A percentile compares a stretch with the other conserved stretches of the same genome.
These are phyloP conservation scores for Yamadazyma dendronema DNA, from an alignment of 1,139 yeast genomes.

Conservation along the genomic window DNA sequence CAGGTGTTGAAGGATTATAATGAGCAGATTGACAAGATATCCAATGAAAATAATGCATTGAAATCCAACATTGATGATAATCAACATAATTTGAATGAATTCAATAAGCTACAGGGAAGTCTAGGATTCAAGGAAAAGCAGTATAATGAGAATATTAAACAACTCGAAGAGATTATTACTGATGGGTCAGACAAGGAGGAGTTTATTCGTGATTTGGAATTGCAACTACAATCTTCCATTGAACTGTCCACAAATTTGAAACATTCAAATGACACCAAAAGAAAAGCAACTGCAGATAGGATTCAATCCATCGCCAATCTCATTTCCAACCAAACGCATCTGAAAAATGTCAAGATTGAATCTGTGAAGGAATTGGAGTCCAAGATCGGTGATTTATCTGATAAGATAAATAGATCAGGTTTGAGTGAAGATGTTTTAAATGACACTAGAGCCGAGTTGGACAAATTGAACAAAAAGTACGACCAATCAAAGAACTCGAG, in stretches of 20 bases:
- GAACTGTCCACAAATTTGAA: conserved; percentile 7
- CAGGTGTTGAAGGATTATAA: conserved; percentile 39
- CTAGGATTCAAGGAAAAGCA: conserved; percentile 46
- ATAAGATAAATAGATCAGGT: conserved; percentile 42
- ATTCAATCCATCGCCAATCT: conserved; percentile 12
- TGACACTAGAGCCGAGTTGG: conserved; percentile 31
- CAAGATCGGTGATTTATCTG: conserved; percentile 33
- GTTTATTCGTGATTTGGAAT: conserved; percentile 12
- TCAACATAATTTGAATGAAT: conserved; percentile 37
- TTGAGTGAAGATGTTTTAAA: conserved; percentile 27
- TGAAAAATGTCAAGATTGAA: conserved; percentile 10
- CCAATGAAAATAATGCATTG: conserved; percentile 11
- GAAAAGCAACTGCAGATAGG: conserved; percentile 14
- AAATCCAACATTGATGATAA: conserved; percentile 17
- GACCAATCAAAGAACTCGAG: conserved; percentile 24
- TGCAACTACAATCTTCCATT: conserved; percentile 3
- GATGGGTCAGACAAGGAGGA: conserved; percentile 9
- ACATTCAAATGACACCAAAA: conserved; percentile 10
- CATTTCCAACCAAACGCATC: conserved; percentile 11
- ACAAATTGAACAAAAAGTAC: conserved; percentile 29
- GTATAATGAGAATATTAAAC: conserved; percentile 18
- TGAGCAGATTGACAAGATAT: conserved; percentile 20
- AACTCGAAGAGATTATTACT: conserved; percentile 12
- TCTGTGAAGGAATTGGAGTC: conserved; percentile 14
- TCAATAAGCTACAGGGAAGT: conserved; percentile 57